Conservation (phyloP, 192 early-diverging fungal species). For the Backusella morwellensis region DNA sequence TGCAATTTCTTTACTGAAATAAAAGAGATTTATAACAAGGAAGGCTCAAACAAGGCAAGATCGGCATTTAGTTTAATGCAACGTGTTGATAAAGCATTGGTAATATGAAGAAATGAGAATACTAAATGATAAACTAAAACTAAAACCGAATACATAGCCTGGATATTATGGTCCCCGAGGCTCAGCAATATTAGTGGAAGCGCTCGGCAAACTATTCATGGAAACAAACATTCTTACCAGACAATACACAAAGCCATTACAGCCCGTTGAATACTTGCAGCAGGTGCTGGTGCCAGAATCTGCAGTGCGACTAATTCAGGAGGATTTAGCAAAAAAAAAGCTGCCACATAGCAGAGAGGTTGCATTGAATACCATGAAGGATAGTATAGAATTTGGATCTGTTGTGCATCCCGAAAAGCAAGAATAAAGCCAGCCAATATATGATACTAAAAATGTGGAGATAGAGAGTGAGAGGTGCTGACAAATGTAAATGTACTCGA, state of each 20-base stretch:
- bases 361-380: constrained; percentile 16
- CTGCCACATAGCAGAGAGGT: not conserved
- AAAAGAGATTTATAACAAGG: constrained; percentile 27
- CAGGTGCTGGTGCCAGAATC: constrained; percentile 54
- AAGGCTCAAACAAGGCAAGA: constrained; percentile 39
- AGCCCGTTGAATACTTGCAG: constrained; percentile 50
- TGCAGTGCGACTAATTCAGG: constrained; percentile 41
- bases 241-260: constrained; percentile 37
- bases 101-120: constrained; percentile 8
- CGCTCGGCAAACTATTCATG: constrained; percentile 37
- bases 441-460: too few species aligned
- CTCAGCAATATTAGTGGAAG: constrained; percentile 31
- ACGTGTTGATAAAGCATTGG: constrained; percentile 41
- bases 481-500: not conserved
- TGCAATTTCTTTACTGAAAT: constrained; percentile 36
- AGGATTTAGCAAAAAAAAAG: constrained; percentile 27
- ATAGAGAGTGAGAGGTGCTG: not conserved
- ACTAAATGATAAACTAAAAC: too few species aligned
- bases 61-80: constrained; percentile 35
- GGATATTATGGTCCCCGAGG: constrained; percentile 59
- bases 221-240: constrained; percentile 36
- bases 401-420: constrained; percentile 9
- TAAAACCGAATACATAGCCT: constrained; percentile 29
- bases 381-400: constrained; percentile 23
- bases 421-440: not conserved